Evolutionary conservation across 192 early-diverging fungal species (phyloP), one percentile per base, ranked within the genome.

Genomic region (Piromyces finnis): DNA sequence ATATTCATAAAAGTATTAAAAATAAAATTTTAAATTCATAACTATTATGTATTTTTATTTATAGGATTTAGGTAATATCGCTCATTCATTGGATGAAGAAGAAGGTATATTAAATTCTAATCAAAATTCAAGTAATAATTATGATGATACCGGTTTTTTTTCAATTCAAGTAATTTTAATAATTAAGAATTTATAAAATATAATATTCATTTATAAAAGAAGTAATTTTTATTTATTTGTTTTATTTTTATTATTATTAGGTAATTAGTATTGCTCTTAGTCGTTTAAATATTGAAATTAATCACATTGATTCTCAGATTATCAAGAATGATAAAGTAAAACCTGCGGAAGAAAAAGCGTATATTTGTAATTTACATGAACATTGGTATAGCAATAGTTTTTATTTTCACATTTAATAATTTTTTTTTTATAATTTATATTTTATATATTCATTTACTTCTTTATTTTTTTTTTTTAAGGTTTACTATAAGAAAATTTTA

Each of bases 401-500:
- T n/a, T n/a, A n/a, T n/a, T n/a, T n/a, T n/a, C n/a, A n/a, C n/a
- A n/a, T n/a, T n/a, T n/a, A n/a, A n/a, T n/a, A n/a, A n/a, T n/a
- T n/a, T n/a, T n/a, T n/a, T n/a, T n/a, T n/a, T n/a, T n/a, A n/a
- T n/a, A n/a, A n/a, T n/a, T n/a, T n/a, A n/a, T n/a, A n/a, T n/a
- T n/a, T n/a, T n/a, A n/a, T n/a, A n/a, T n/a, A n/a, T n/a, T n/a
- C n/a, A n/a, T n/a, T n/a, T n/a, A n/a, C n/a, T n/a, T n/a, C n/a
- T n/a, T n/a, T n/a, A n/a, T n/a, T n/a, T n/a, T n/a, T n/a, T n/a
- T 77, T 82, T 86, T 81, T 85, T 86, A 30, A 88, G 90, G 90
- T 89, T 93, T 79, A 91, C 92, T 12, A 78, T 95, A 35, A 85
- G 94, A 26, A 83, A 87, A 78, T 95, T 95, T 85, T 90, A 90